Evolutionary conservation across 305 asterid species (phyloP).

Genomic region (Fraxinus paxiana): DNA sequence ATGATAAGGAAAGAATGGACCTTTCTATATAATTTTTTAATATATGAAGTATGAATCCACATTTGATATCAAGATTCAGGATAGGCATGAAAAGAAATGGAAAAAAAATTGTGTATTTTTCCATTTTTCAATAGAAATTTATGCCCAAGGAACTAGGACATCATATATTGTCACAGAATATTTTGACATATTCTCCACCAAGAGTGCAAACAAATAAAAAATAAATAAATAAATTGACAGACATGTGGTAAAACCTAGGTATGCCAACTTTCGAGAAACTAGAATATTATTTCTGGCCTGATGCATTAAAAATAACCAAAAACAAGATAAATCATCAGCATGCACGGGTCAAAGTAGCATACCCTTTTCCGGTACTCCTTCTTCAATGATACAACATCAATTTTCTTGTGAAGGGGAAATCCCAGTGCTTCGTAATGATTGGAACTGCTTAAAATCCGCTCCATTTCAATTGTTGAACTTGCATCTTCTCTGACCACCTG

Average conservation of each 20-base stretch:
- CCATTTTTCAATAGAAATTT: not conserved
- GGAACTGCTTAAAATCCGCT: conserved; percentile 63
- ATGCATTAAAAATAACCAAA: conserved; percentile 2
- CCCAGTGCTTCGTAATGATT: conserved; percentile 96
- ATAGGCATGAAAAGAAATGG: not conserved
- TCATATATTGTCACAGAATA: not conserved
- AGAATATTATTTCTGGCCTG: not conserved
- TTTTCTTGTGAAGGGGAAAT: conserved; percentile 59
- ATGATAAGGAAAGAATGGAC: not conserved
- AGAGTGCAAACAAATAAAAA: not conserved
- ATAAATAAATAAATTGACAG: not conserved
- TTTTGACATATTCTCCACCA: not conserved
- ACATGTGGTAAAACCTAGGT: not conserved
- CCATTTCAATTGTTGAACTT: conserved; percentile 67
- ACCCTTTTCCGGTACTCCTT: conserved; percentile 96
- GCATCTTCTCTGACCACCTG: conserved; percentile 64
- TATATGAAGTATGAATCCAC: not conserved
- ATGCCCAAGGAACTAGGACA: not conserved
- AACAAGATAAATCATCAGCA: not conserved
- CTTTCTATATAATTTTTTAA: not conserved
- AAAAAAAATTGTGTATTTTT: not conserved
- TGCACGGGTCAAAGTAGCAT: not conserved
- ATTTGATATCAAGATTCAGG: not conserved
- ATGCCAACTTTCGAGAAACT: not conserved
- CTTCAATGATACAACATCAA: conserved; percentile 63